Base-by-base conservation (phyloP, 305 asterid genomes). In the Fraxinus sp. region DNA sequence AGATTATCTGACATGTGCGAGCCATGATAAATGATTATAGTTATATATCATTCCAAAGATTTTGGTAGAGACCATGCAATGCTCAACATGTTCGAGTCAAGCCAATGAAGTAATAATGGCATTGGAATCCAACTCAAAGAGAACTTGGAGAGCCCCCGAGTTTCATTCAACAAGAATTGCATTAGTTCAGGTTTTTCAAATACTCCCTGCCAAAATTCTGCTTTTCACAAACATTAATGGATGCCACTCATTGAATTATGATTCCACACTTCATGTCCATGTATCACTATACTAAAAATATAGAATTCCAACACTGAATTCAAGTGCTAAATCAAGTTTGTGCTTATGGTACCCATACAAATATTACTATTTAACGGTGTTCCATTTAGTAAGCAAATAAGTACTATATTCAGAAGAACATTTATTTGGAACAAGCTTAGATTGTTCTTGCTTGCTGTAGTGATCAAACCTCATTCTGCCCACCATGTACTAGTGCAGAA, bases 11-110 rank as follows among this genome's bases (percentile, higher is more conserved):
- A 77, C 14, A 26, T 52, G 59, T 77, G 82, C 9, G 3, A 62
- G 55, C 36, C 74, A 24, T 71, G 74, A 59, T 71, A 35, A 75
- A 71, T 24, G 32, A 33, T 41, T 3, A 24, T 74, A 80, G 39
- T 55, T 79, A 43, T 72, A 80, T 79, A 62, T 32, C 79, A 57
- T 41, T 68, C 37, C 7, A 68, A 26, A 68, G 32, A 68, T 11
- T 68, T 26, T 10, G 35, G 75, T 24, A 22, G 33, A 66, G 73
- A 66, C 70, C 4, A 59, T 59, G 70, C 20, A 59, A 20, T 18
- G 70, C 30, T 59, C 22, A 49, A 59, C 73, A 9, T 26, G 35
- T 66, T 20, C 35, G 7, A 7, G 9, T 24, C 73, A 66, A 66
- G 16, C 32, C 73, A 66, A 66, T 24, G 32, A 20, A 66, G 33